A percentile compares a stretch with the other conserved stretches of the same genome.
Evolutionary conservation across 2,329 filamentous ascomycete species (phyloP).

Genomic region (Exophiala mesophila): DNA sequence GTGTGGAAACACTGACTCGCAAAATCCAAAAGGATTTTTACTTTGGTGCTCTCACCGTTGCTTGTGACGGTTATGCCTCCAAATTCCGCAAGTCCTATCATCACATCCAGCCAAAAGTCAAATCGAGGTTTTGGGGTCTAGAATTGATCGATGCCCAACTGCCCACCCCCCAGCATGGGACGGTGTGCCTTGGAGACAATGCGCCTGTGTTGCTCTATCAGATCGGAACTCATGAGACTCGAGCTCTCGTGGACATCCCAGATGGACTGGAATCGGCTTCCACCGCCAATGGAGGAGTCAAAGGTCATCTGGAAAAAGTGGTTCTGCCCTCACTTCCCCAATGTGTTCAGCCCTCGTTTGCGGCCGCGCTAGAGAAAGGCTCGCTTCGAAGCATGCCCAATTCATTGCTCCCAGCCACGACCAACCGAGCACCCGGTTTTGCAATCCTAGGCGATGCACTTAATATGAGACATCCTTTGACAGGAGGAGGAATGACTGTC

Average conservation of each 20-base stretch:
- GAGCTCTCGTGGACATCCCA: constrained; percentile 83
- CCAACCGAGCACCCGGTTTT: constrained; percentile 65
- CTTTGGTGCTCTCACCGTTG: constrained; percentile 82
- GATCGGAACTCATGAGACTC: constrained; percentile 91
- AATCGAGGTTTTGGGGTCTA: constrained; percentile 87
- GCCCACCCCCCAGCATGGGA: constrained; percentile 69
- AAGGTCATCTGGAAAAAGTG: constrained; percentile 72
- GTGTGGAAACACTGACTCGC: constrained; percentile 69
- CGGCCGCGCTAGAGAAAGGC: constrained; percentile 69
- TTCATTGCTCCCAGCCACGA: constrained; percentile 79
- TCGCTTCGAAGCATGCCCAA: constrained; percentile 91
- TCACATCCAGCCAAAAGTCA: constrained; percentile 60
- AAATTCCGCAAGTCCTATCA: constrained; percentile 83
- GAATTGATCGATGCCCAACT: constrained; percentile 85
- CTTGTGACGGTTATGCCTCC: constrained; percentile 87
- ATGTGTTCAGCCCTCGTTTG: constrained; percentile 67
- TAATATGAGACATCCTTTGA: constrained; percentile 99
- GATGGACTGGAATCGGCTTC: constrained; percentile 69
- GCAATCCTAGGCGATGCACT: constrained; percentile 87
- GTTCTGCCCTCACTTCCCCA: constrained; percentile 74
- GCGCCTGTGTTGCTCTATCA: constrained; percentile 88
- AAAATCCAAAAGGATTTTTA: constrained; percentile 66
- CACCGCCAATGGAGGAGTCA: constrained; percentile 71
- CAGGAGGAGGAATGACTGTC: constrained; percentile 96
- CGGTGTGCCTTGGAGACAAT: constrained; percentile 76